phyloP scores from a whole-genome alignment of 1,139 yeast species.

The Arxiozyma slooffiae region DNA sequence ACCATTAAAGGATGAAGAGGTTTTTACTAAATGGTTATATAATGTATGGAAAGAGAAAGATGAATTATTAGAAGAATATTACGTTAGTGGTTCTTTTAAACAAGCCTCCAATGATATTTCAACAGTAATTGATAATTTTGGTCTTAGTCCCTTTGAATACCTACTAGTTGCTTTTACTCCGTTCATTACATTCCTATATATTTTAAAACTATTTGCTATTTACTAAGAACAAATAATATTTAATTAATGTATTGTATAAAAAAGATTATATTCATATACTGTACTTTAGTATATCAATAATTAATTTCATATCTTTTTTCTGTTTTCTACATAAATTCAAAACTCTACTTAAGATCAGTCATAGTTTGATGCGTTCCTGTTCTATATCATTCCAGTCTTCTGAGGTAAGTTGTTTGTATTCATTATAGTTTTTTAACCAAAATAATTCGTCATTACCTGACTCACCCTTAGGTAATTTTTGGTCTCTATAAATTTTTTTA shows the following conservation, averaged over 20 bases:
- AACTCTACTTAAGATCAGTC: not conserved
- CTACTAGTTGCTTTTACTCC: slow-evolving; percentile 10
- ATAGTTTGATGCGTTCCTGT: slow-evolving; percentile 28
- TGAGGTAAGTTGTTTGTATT: slow-evolving; percentile 50
- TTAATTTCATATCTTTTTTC: not conserved
- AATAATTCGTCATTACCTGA: slow-evolving; percentile 51
- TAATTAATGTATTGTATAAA: not conserved
- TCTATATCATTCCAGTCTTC: slow-evolving; percentile 49
- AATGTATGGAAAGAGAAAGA: slow-evolving; percentile 78
- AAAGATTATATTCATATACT: too few relatives aligned
- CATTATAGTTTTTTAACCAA: slow-evolving; percentile 50
- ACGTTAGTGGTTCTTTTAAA: slow-evolving; percentile 46
- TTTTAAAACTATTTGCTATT: not conserved
- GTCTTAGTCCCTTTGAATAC: slow-evolving; percentile 10
- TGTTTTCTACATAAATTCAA: not conserved
- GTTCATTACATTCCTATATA: slow-evolving; percentile 2
- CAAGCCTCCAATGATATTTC: slow-evolving; percentile 9
- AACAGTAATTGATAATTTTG: slow-evolving; percentile 12
- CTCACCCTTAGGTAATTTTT: slow-evolving; percentile 62
- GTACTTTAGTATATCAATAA: not conserved
- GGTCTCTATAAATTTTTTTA: slow-evolving; percentile 67
- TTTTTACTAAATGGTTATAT: slow-evolving; percentile 69
- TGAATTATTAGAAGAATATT: slow-evolving; percentile 49
- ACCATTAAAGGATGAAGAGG: slow-evolving; percentile 50
- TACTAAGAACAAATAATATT: not conserved